Conservation (phyloP, 495 filamentous ascomycete species). For the Neurospora terricola region DNA sequence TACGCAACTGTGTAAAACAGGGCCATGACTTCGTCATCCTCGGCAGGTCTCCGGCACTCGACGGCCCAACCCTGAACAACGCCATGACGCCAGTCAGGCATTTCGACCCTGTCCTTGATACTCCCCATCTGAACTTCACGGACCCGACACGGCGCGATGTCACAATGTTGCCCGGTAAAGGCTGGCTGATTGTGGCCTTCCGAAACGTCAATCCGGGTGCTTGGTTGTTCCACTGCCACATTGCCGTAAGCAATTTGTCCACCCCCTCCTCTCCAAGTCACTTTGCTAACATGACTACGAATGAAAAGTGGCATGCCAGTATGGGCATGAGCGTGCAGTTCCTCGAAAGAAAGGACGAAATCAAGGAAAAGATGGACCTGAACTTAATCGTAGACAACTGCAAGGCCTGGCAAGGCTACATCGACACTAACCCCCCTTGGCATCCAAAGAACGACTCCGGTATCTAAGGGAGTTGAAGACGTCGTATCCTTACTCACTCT, state of each 20-base stretch:
- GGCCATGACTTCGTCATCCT: conserved; percentile 10
- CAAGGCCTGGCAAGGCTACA: conserved; percentile 8
- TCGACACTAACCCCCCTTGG: background rate
- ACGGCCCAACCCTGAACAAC: conserved; percentile 36
- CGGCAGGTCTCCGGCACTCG: conserved; percentile 26
- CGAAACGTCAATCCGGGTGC: conserved; percentile 41
- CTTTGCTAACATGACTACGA: background rate
- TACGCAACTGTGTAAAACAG: conserved; percentile 29
- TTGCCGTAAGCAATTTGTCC: conserved; percentile 18
- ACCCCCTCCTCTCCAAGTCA: background rate
- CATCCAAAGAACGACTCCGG: background rate
- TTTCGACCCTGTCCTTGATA: conserved; percentile 19
- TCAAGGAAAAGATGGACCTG: conserved; percentile 4
- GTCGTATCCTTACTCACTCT: background rate
- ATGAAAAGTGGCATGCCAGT: conserved; percentile 26
- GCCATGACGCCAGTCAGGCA: background rate
- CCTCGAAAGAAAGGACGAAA: conserved; percentile 22
- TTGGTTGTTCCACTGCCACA: conserved; percentile 48
- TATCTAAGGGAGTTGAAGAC: background rate
- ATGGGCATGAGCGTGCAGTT: conserved; percentile 39
- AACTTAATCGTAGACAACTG: conserved; percentile 6
- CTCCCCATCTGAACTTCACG: conserved; percentile 20
- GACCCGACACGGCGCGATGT: conserved; percentile 23
- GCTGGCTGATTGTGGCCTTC: conserved; percentile 39
- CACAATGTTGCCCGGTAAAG: conserved; percentile 35